Conservation (phyloP, 352 stramenopile species). For the Phytophthora aleatoria region DNA sequence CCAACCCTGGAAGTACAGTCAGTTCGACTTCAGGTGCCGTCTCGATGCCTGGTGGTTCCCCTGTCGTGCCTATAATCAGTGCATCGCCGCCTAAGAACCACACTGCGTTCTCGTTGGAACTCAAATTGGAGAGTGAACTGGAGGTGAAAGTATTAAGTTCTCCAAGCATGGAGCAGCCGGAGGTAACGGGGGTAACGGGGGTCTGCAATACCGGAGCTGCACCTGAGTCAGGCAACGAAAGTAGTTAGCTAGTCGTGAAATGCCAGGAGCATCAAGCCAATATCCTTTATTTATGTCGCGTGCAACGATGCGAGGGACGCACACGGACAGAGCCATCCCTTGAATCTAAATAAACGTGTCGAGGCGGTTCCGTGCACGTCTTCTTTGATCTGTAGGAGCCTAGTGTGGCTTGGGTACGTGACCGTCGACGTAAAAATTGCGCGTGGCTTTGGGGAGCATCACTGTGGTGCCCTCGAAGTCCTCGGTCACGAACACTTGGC, state of each 20-base stretch:
- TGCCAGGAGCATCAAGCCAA: slow-evolving; percentile 8
- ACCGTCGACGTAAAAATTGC: slow-evolving; percentile 99
- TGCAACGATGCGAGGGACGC: slow-evolving; percentile 8
- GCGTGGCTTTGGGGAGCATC: slow-evolving; percentile 94
- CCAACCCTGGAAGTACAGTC: slow-evolving; percentile 6
- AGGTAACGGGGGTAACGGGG: slow-evolving; percentile 9
- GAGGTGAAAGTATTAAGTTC: slow-evolving; percentile 16
- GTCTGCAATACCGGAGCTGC: not conserved
- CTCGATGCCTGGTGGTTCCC: slow-evolving; percentile 22
- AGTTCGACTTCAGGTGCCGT: slow-evolving; percentile 28
- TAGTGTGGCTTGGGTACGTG: slow-evolving; percentile 97
- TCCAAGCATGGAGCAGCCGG: slow-evolving; percentile 10
- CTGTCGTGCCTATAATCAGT: slow-evolving; percentile 29
- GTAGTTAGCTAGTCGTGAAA: slow-evolving; percentile 18
- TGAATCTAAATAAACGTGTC: slow-evolving; percentile 41
- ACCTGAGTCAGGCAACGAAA: slow-evolving; percentile 14
- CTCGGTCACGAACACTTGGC: slow-evolving; percentile 90
- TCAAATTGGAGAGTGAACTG: slow-evolving; percentile 18
- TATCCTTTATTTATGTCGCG: slow-evolving; percentile 45
- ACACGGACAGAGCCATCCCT: slow-evolving; percentile 11
- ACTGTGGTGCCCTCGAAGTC: slow-evolving; percentile 92
- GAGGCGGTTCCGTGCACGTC: slow-evolving; percentile 1
- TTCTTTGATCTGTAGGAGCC: not conserved
- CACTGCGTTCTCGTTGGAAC: slow-evolving; percentile 23
- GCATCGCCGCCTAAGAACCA: slow-evolving; percentile 17